Percentiles rank a stretch among this genome's conserved stretches.
Conservation (phyloP, 352 stramenopile genomes). For the Chloridella minuta region DNA sequence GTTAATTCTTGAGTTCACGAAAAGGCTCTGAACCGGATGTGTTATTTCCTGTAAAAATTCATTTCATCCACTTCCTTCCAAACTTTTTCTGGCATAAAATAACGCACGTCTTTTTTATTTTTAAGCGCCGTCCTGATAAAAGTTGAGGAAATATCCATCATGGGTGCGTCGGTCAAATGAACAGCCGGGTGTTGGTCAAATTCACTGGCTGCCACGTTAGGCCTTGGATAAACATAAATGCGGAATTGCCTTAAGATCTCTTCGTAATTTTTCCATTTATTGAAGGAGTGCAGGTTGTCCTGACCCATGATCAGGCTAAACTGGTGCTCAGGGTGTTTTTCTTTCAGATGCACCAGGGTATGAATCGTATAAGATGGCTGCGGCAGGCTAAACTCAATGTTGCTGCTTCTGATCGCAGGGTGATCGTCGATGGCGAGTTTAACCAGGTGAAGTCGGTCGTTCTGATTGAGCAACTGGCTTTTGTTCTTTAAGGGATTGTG, state of each 20-base stretch:
- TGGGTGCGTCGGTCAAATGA: not conserved
- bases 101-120: not conserved
- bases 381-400: not conserved
- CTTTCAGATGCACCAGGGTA: not conserved
- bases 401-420: not conserved
- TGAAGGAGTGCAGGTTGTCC: not conserved
- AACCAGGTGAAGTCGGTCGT: not conserved
- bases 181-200: not conserved
- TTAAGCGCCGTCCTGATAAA: not conserved
- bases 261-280: constrained; percentile 6
- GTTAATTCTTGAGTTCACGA: not conserved
- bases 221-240: not conserved
- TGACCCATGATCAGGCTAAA: not conserved
- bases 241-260: not conserved
- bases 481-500: too few relatives aligned
- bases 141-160: not conserved
- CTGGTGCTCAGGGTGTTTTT: not conserved
- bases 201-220: not conserved
- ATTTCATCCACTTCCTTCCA: not conserved
- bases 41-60: not conserved
- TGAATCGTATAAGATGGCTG: not conserved
- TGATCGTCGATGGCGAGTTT: not conserved
- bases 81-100: not conserved
- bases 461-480: not conserved
- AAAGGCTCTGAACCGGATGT: not conserved